Conservation (phyloP, 2,329 filamentous ascomycete genomes). For the Colletotrichum filicis region DNA sequence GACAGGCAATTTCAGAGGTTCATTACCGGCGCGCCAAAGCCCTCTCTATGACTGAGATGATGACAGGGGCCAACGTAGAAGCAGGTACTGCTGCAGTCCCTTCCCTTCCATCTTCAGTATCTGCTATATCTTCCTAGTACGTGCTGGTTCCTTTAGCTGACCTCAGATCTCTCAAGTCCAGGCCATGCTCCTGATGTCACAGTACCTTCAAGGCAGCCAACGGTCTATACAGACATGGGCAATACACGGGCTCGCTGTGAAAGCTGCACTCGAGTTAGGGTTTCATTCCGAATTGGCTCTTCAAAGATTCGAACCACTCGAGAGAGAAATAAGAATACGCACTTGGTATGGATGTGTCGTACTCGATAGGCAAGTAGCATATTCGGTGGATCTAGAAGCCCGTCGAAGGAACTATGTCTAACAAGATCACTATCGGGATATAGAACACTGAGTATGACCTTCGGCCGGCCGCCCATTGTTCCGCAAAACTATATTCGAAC, state of each 20-base stretch:
- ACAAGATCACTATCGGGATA: no score
- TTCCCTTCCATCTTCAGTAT: background rate
- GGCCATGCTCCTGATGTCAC: constrained; percentile 58
- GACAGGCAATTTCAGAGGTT: constrained; percentile 53
- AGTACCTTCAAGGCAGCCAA: constrained; percentile 65
- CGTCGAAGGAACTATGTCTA: no score
- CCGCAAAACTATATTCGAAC: constrained; percentile 53
- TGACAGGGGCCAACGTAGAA: constrained; percentile 55
- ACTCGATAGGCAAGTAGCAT: constrained; percentile 51
- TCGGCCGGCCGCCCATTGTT: constrained; percentile 59
- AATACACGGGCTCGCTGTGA: constrained; percentile 62
- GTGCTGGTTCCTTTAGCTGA: background rate
- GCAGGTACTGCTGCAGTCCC: constrained; percentile 42
- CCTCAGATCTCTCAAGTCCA: constrained; percentile 50
- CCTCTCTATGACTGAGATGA: constrained; percentile 54
- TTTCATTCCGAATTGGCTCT: constrained; percentile 56
- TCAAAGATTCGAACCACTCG: constrained; percentile 48
- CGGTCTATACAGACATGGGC: constrained; percentile 65
- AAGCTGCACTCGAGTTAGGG: constrained; percentile 61
- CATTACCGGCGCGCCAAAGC: constrained; percentile 56
- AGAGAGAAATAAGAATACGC: constrained; percentile 58
- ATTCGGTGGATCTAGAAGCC: background rate
- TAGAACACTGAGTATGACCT: constrained; percentile 61
- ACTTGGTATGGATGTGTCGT: constrained; percentile 62
- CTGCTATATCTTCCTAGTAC: no score